Conservation (phyloP, 2,329 filamentous ascomycete genomes). For the Rhynchosporium graminicola region DNA sequence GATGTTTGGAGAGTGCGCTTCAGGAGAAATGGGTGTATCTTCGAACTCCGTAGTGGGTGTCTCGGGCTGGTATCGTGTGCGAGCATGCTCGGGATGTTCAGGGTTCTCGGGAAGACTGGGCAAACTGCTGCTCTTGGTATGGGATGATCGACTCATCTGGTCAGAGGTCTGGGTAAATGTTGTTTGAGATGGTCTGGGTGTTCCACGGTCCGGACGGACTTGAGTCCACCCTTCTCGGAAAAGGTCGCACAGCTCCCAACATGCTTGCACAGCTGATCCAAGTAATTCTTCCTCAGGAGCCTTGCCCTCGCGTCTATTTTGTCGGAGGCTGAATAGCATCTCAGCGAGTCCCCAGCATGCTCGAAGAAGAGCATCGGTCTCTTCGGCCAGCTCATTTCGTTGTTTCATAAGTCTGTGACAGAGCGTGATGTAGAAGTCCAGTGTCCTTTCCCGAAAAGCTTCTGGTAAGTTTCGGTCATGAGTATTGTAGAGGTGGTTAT, state of each 20-base stretch:
- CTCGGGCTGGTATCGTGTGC: slow-evolving; percentile 61
- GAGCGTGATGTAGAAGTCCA: slow-evolving; percentile 92
- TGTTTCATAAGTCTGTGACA: slow-evolving; percentile 98
- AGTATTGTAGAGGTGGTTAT: slow-evolving; percentile 92
- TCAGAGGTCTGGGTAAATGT: slow-evolving; percentile 64
- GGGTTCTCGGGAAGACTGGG: slow-evolving; percentile 51
- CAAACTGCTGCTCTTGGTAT: slow-evolving; percentile 44
- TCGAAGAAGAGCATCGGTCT: slow-evolving; percentile 80
- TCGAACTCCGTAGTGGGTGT: slow-evolving; percentile 96
- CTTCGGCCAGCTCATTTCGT: slow-evolving; percentile 72
- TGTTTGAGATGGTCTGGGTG: slow-evolving; percentile 77
- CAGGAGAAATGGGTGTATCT: slow-evolving; percentile 80
- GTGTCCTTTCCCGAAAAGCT: slow-evolving; percentile 81
- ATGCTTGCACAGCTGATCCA: slow-evolving; percentile 85
- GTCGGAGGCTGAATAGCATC: slow-evolving; percentile 88
- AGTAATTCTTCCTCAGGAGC: slow-evolving; percentile 79
- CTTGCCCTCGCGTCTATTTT: slow-evolving; percentile 74
- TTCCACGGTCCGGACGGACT: slow-evolving; percentile 80
- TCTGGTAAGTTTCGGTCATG: slow-evolving; percentile 84
- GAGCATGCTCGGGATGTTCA: slow-evolving; percentile 38
- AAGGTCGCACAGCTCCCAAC: slow-evolving; percentile 92
- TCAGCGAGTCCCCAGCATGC: slow-evolving; percentile 91
- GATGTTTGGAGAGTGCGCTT: slow-evolving; percentile 71
- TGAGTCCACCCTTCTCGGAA: slow-evolving; percentile 93
- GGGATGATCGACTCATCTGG: slow-evolving; percentile 47